These are phyloP conservation scores for Syzygium aromaticum DNA, from an alignment of 345 rosid genomes.

Conservation along the genomic window DNA sequence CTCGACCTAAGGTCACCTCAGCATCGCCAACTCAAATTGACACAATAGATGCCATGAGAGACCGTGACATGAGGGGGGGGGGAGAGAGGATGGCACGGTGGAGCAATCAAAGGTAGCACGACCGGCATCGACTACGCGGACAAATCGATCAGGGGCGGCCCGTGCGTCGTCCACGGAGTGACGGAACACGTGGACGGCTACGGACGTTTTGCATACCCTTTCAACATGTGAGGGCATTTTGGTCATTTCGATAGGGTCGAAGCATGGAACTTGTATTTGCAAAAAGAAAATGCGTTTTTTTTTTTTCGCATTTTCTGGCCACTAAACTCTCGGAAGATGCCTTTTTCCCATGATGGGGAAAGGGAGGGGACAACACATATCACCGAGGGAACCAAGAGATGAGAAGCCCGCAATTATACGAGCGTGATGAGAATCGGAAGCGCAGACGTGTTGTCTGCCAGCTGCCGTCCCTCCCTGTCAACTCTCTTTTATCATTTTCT, in stretches of 20 bases:
- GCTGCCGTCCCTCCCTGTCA: not conserved
- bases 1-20: no score
- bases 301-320: no score
- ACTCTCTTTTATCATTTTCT: not conserved
- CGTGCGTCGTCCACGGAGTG: fast-evolving
- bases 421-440: not conserved
- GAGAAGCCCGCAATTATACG: not conserved
- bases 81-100: no score
- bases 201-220: no score
- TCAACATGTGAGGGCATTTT: no score
- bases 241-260: no score
- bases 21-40: no score
- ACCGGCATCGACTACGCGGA: fast-evolving
- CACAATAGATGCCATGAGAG: no score
- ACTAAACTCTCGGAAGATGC: not conserved
- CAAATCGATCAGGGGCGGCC: fast-evolving
- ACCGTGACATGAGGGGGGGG: no score
- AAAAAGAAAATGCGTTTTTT: no score
- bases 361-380: not conserved
- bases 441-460: not conserved
- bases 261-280: no score
- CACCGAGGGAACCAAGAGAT: not conserved
- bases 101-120: not conserved
- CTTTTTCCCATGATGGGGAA: not conserved
- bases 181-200: fast-evolving